phyloP scores from a whole-genome alignment of 1,284 basidiomycete species.

The Vanrija sp. region DNA sequence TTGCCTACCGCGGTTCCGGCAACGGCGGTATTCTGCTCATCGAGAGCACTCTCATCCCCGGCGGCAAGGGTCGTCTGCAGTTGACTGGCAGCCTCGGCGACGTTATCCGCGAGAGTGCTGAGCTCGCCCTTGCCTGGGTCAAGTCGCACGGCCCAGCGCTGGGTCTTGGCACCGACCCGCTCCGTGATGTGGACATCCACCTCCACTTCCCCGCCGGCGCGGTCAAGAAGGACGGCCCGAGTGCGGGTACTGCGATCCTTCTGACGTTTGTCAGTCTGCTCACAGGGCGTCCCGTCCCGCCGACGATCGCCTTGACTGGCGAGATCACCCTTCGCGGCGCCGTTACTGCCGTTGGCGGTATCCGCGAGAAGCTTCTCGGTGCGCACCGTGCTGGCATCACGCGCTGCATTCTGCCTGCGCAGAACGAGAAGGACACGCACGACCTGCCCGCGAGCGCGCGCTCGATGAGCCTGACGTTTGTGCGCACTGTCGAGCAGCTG shows the following conservation, averaged over 20 bases:
- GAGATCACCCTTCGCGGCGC: conserved; percentile 89
- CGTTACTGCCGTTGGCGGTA: conserved; percentile 83
- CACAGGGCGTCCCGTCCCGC: conserved; percentile 69
- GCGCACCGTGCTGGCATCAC: conserved; percentile 89
- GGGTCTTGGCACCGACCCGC: conserved; percentile 50
- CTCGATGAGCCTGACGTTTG: conserved; percentile 73
- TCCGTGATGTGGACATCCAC: conserved; percentile 63
- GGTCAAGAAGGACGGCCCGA: conserved; percentile 94
- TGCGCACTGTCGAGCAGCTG: conserved; percentile 30
- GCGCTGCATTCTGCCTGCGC: conserved; percentile 69
- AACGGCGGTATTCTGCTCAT: conserved; percentile 75
- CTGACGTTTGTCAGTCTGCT: conserved; percentile 85
- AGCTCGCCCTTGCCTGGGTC: conserved; percentile 89
- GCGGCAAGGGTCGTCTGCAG: conserved; percentile 34
- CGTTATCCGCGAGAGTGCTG: conserved; percentile 92
- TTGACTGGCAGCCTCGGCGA: conserved; percentile 92
- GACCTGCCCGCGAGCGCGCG: conserved; percentile 88
- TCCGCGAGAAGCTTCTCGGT: conserved; percentile 91
- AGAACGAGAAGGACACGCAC: conserved; percentile 80
- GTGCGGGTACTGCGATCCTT: conserved; percentile 85
- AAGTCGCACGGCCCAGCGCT: conserved; percentile 79
- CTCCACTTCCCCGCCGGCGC: conserved; percentile 92
- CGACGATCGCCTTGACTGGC: conserved; percentile 88
- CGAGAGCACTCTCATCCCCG: conserved; percentile 36
- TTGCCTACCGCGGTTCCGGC: conserved; percentile 58